A percentile compares a stretch with the other conserved stretches of the same genome.
These are phyloP conservation scores for Phytophthora sp. DNA, from an alignment of 352 stramenopile species.

Conservation along the genomic window DNA sequence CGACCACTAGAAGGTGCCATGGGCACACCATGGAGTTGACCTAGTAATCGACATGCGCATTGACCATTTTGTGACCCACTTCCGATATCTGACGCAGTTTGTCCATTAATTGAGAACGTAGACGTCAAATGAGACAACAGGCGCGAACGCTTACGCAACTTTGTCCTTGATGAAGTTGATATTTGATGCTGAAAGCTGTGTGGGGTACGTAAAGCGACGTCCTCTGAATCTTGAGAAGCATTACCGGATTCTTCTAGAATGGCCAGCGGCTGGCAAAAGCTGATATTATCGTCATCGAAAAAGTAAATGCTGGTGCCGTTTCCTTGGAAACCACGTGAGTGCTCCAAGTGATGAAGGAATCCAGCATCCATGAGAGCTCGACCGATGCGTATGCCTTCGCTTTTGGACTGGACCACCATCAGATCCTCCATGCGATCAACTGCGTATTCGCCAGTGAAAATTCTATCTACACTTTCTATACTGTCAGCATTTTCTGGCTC, in stretches of 20 bases:
- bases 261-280: constrained; percentile 39
- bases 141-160: constrained; percentile 15
- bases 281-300: constrained; percentile 48
- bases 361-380: constrained; percentile 68
- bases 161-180: constrained; percentile 7
- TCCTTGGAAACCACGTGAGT: constrained; percentile 34
- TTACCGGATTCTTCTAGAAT: constrained; percentile 30
- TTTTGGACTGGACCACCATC: constrained; percentile 21
- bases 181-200: constrained; percentile 8
- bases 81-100: neutral
- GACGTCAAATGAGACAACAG: constrained; percentile 20
- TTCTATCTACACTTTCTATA: constrained; percentile 12
- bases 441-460: constrained; percentile 29
- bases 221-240: constrained; percentile 16
- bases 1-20: constrained; percentile 11
- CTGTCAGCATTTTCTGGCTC: constrained; percentile 1
- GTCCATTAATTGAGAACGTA: constrained; percentile 11
- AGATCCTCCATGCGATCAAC: constrained; percentile 37
- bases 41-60: constrained; percentile 17
- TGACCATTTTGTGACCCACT: neutral
- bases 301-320: constrained; percentile 36
- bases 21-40: constrained; percentile 5
- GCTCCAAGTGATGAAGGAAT: constrained; percentile 50
- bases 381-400: constrained; percentile 48
- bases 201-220: neutral